A percentile compares a stretch with the other conserved stretches of the same genome.
These are phyloP conservation scores for Trametopsis cervina DNA, from an alignment of 768 basidiomycete species.

Conservation along the genomic window DNA sequence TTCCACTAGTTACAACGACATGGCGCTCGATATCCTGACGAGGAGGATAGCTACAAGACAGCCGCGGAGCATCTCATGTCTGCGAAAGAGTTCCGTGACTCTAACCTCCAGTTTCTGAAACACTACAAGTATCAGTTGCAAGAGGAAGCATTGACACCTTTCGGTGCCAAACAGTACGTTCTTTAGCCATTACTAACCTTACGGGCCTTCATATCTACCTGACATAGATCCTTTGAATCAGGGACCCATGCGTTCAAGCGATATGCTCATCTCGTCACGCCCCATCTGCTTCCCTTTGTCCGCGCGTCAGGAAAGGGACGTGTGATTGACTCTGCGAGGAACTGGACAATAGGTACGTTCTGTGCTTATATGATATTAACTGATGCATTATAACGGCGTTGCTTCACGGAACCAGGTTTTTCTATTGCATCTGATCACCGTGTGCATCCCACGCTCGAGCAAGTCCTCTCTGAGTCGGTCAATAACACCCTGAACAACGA, in stretches of 20 bases:
- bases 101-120: constrained; percentile 45
- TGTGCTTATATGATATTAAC: not conserved
- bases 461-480: constrained; percentile 55
- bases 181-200: not conserved
- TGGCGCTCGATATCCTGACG: constrained; percentile 71
- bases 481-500: constrained; percentile 29
- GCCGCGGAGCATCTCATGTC: constrained; percentile 48
- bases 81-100: constrained; percentile 37
- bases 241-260: constrained; percentile 46
- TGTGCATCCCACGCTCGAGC: constrained; percentile 41
- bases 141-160: constrained; percentile 48
- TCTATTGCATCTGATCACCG: constrained; percentile 36
- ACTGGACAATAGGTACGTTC: constrained; percentile 57
- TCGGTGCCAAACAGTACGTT: constrained; percentile 59
- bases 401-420: constrained; percentile 51
- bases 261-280: constrained; percentile 42
- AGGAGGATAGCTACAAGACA: constrained; percentile 30
- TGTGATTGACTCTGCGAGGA: constrained; percentile 59
- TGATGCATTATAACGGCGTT: too few species aligned
- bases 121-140: constrained; percentile 56
- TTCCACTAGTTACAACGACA: constrained; percentile 64
- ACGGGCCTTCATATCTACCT: not conserved
- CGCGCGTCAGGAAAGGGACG: constrained; percentile 45
- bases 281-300: constrained; percentile 44
- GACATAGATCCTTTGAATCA: constrained; percentile 38